phyloP scores from a whole-genome alignment of 2,329 filamentous ascomycete species.

The Pseudogymnoascus sp. region DNA sequence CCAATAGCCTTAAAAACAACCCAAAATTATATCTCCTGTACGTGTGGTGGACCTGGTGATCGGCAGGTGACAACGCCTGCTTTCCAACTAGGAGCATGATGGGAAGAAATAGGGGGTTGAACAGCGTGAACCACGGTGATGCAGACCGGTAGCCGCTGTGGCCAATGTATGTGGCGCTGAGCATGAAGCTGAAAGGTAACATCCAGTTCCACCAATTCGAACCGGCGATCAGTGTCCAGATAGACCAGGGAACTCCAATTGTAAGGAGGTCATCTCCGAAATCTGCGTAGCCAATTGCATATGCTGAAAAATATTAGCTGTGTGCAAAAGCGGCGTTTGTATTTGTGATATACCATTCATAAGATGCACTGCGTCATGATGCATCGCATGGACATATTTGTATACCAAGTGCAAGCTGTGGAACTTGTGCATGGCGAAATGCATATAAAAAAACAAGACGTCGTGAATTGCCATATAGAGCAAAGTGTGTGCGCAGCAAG shows the following conservation, averaged over 20 bases:
- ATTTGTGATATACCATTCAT: neutral
- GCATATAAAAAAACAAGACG: neutral
- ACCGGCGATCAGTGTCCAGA: neutral
- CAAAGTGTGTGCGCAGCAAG: neutral
- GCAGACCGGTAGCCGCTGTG: neutral
- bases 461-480: neutral
- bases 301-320: neutral
- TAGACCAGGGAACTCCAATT: neutral
- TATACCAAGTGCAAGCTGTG: neutral
- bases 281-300: neutral
- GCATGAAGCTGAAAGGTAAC: neutral
- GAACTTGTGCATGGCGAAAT: neutral
- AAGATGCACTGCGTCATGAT: neutral
- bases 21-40: neutral
- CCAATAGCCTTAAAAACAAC: neutral
- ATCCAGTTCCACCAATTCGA: conserved; percentile 1
- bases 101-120: neutral
- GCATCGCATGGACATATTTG: neutral
- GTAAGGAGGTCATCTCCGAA: neutral
- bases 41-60: neutral
- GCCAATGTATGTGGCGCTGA: neutral
- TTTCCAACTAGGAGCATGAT: neutral
- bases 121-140: neutral
- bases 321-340: no score
- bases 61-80: neutral